Evolutionary conservation across 306 rosid species (phyloP), one percentile per base, ranked within the genome.

Genomic region (Corylus heterophylla): DNA sequence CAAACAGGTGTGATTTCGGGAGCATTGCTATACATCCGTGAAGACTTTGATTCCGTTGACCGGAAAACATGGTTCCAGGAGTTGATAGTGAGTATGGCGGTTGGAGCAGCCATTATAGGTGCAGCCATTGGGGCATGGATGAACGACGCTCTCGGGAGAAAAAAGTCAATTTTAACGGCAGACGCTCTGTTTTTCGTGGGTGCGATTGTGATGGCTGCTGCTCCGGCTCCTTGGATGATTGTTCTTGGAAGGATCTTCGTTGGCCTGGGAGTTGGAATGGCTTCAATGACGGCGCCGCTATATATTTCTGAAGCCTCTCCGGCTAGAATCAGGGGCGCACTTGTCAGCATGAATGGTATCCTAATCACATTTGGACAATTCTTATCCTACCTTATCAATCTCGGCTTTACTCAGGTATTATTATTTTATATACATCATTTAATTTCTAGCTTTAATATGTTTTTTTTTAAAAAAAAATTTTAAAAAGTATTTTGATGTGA

Each of bases 191-290:
- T 94, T 86, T 81, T 83, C 12, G 0, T 81, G 1, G 98, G 98
- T 16, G 94, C 97, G 8, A 1, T 92, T 49, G 86, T 87, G 3
- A 90, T 89, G 98, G 94, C 98, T n/a, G 0, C 25, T 22, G 93
- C 97, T 58, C 92, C 93, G 50, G 78, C 54, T 67, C 97, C 97
- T 0, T 84, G 87, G 93, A 83, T 90, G 58, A 89, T 94, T 83
- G 89, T 92, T 56, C 8, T 88, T 4, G 97, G 98, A 17, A 86
- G 97, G 78, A 6, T 92, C 52, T 81, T 89, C 22, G 97, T 94
- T 12, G 98, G 98, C 27, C 89, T 94, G 42, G 98, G 97, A 9
- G 97, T 94, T 1, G 98, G 98, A 35, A 91, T 92, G 90, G 97
- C 94, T 18, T 92, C 98, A 71, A 92, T 94, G 94, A 94, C 96